Base-by-base conservation (phyloP, 257 asterid genomes). In the Forsythia suspensa region DNA sequence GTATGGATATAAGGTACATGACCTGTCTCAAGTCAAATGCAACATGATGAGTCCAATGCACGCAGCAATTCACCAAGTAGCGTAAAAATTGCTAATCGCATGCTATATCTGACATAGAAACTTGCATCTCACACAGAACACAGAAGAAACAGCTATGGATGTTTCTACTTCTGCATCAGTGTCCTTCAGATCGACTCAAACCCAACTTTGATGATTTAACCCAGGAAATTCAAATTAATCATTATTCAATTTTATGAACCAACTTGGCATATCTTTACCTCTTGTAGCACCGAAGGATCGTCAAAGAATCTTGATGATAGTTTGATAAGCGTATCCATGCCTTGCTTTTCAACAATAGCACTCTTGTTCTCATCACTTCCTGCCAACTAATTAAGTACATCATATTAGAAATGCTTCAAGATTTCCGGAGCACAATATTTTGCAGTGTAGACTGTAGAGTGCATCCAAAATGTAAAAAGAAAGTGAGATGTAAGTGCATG, bases 361-460 rank as follows among this genome's bases (percentile, higher is more conserved):
- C 85, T 86, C 86, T 94, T 94, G 79, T 92, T 96, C 84, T 39
- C 79, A 86, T 96, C 99, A 82, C 99, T 96, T 84, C 97, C 99
- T 88, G 98, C 99, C 88, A 96, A 90, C 98, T 95, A 81, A 82
- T 79, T 15, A 84, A 80, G 73, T 34, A 44, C 20, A 29, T 65
- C 70, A 67, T n/a, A 42, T 84, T 66, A 76, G 78, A 81, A 70
- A 72, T 44, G 72, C 73, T 80, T 71, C 12, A 72, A 57, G 55
- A 51, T 71, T 66, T 37, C 40, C 59, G 13, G 51, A 68, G 59
- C 67, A 71, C 41, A 37, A 51, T 70, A 36, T 13, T 21, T 71
- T 59, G 73, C 44, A 76, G 40, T 55, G 51, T 43, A 73, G 71
- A 76, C 34, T 55, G 51, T 43, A 73, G 71, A 70, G 8, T 9